Evolutionary conservation across 805 yeast species (phyloP), one percentile per base, ranked within the genome.

Genomic region (Diddensiella caesifluorescens): DNA sequence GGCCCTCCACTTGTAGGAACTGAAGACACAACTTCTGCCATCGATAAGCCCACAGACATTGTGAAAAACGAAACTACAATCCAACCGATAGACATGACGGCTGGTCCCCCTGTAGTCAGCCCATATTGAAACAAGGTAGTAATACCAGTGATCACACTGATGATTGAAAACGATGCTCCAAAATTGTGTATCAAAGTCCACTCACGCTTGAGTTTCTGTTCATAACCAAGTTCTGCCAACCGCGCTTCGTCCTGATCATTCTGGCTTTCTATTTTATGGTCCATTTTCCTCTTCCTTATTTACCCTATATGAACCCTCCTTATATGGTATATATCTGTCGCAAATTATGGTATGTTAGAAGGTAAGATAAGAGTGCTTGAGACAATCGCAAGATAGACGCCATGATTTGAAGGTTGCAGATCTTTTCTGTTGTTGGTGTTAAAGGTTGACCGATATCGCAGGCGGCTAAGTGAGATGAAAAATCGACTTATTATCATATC

Each of bases 1-100:
- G 81, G 64, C 5, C 89, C 89, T 40, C 89, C 89, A 18, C 82
- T 74, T 1, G 89, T 81, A 21, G 90, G 89, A 57, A 79, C 74
- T 1, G 86, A 73, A 27, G 80, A 72, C 0, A 80, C 84, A 44
- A 80, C 60, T 52, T 80, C 83, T 3, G 84, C 70, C 78, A 83
- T 74, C 12, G 80, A 66, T 4, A 73, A 49, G n/a, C 86, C 87
- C 12, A 78, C 71, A 7, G 67, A 54, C 46, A 80, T 54, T 40
- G 81, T 78, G 52, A 79, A 75, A 9, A 67, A 46, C 3, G 77
- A 69, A 23, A 83, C 71, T 10, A 77, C 54, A 36, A 78, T 60
- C 89, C 90, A 83, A 35, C 86, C 83, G 85, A 88, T 80, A 2
- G 79, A 66, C 44, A 79, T 68, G 4, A 80, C 77, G 5, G 72